phyloP scores from a whole-genome alignment of 1,284 basidiomycete species.

The Nidula niveotomentosa region DNA sequence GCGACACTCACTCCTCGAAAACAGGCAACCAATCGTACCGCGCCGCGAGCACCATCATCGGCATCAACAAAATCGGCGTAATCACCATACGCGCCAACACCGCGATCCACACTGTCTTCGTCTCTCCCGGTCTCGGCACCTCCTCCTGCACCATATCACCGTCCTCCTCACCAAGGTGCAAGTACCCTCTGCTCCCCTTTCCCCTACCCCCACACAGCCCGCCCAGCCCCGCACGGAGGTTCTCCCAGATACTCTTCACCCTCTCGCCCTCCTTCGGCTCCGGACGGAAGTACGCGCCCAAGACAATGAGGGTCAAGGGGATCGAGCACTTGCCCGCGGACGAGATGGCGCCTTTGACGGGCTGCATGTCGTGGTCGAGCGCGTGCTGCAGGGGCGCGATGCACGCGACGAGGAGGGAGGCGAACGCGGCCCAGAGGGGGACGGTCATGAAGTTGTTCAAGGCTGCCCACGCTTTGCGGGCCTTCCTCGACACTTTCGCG shows the following conservation, averaged over 20 bases:
- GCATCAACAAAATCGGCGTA: constrained; percentile 78
- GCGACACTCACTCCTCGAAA: constrained; percentile 67
- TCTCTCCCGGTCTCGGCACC: constrained; percentile 59
- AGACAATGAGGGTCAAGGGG: constrained; percentile 87
- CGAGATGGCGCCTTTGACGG: constrained; percentile 73
- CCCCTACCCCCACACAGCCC: neutral
- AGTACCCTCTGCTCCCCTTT: neutral
- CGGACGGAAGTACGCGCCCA: constrained; percentile 89
- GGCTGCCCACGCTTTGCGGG: constrained; percentile 24
- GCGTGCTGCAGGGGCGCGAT: constrained; percentile 73
- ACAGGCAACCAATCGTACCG: constrained; percentile 61
- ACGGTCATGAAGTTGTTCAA: constrained; percentile 86
- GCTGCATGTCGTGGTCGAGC: constrained; percentile 60
- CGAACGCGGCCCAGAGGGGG: constrained; percentile 79
- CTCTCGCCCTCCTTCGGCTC: constrained; percentile 19
- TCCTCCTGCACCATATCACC: constrained; percentile 10
- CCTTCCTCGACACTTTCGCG: neutral
- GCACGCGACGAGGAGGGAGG: constrained; percentile 82
- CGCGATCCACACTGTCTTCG: constrained; percentile 79
- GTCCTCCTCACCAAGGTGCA: constrained; percentile 11
- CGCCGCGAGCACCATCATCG: constrained; percentile 67
- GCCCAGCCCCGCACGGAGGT: neutral
- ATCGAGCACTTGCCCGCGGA: constrained; percentile 82
- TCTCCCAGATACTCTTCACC: neutral
- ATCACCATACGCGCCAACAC: constrained; percentile 84